Evolutionary conservation across 2,329 filamentous ascomycete species (phyloP).

Genomic region (Fusarium torulosum): DNA sequence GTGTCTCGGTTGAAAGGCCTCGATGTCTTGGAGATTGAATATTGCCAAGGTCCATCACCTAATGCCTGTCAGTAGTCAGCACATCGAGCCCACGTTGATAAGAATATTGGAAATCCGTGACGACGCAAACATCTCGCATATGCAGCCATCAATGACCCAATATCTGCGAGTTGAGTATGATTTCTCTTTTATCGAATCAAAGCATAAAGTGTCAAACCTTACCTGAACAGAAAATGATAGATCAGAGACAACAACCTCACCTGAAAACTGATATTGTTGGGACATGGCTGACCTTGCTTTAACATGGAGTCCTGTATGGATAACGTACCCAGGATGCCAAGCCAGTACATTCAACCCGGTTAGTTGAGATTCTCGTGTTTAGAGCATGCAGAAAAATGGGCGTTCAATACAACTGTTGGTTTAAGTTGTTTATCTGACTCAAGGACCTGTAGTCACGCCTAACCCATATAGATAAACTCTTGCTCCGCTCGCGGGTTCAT

Average conservation of each 20-base stretch:
- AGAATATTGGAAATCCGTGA: background rate
- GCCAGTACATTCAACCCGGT: conserved; percentile 21
- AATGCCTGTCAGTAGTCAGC: background rate
- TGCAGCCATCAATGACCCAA: background rate
- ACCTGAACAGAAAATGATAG: conserved; percentile 18
- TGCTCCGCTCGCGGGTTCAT: conserved; percentile 21
- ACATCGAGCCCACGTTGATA: background rate
- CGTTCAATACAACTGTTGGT: conserved; percentile 19
- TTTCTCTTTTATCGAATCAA: background rate
- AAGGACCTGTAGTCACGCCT: conserved; percentile 29
- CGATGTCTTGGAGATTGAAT: background rate
- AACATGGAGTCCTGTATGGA: conserved; percentile 4
- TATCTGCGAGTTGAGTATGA: background rate
- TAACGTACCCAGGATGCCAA: conserved; percentile 5
- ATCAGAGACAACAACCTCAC: conserved; percentile 28
- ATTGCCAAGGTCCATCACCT: no score
- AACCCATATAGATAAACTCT: conserved; percentile 44
- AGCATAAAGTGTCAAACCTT: background rate
- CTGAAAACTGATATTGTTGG: conserved; percentile 11
- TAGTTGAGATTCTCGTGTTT: conserved; percentile 41
- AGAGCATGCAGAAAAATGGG: conserved; percentile 19
- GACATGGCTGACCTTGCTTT: conserved; percentile 22
- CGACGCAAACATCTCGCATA: background rate
- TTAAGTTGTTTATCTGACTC: conserved; percentile 6
- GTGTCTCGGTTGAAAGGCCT: background rate